Conservation (phyloP, 192 early-diverging fungal genomes). For the Coemansia sp. region DNA sequence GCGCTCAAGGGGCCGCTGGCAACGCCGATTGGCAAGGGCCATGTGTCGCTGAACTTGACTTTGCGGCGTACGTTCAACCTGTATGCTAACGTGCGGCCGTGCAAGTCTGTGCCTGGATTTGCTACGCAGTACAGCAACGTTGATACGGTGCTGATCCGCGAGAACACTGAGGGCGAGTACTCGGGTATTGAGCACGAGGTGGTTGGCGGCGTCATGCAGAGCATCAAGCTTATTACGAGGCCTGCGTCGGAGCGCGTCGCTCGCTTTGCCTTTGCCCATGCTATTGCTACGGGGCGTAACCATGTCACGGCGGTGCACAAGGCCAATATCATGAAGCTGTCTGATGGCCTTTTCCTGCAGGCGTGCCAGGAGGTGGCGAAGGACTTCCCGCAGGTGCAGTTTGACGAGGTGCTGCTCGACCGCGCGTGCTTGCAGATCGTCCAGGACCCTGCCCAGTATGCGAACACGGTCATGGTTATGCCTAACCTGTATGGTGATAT, state of each 20-base stretch:
- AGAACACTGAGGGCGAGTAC: conserved; percentile 99
- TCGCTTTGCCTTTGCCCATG: conserved; percentile 95
- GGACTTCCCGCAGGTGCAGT: conserved; percentile 90
- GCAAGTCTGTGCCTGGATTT: conserved; percentile 95
- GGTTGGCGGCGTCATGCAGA: conserved; percentile 96
- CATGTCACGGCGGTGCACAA: conserved; percentile 98
- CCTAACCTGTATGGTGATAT: conserved; percentile 99
- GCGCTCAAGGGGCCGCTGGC: conserved; percentile 97
- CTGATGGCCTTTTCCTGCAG: conserved; percentile 97
- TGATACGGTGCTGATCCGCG: conserved; percentile 97
- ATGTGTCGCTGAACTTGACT: conserved; percentile 93
- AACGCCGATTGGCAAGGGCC: conserved; percentile 98
- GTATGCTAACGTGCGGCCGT: conserved; percentile 98
- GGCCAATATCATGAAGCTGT: conserved; percentile 95
- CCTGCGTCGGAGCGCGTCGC: conserved; percentile 90
- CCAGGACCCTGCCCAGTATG: conserved; percentile 89
- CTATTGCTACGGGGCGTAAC: conserved; percentile 85
- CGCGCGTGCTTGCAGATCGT: conserved; percentile 95
- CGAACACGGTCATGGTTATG: conserved; percentile 98
- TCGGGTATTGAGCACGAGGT: conserved; percentile 98
- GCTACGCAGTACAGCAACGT: conserved; percentile 97
- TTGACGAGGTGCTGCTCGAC: conserved; percentile 93
- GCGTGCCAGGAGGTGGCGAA: conserved; percentile 89
- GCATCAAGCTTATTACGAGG: conserved; percentile 98
- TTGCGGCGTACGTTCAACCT: conserved; percentile 95